Evolutionary conservation across 805 yeast genomes (phyloP).

Genomic region (Blastobotrys robertii): DNA sequence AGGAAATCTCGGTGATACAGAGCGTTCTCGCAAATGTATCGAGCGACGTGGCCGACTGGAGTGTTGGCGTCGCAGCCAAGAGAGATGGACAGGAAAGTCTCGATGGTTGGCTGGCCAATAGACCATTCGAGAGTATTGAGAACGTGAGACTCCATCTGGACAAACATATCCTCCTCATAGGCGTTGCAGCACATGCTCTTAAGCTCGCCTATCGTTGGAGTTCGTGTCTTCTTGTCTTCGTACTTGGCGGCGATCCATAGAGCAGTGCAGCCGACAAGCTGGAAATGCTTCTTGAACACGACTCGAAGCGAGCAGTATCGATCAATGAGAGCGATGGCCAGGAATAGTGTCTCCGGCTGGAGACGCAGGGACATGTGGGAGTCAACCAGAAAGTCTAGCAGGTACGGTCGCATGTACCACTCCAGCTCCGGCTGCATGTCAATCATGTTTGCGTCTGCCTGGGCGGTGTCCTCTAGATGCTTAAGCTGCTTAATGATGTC

Average conservation of each 20-base stretch:
- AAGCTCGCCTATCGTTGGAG: conserved; percentile 66
- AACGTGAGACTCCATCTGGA: conserved; percentile 73
- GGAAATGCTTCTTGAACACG: conserved; percentile 77
- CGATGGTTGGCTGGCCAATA: conserved; percentile 51
- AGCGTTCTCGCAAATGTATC: conserved; percentile 31
- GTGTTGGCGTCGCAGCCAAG: conserved; percentile 13
- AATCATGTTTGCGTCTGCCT: conserved; percentile 44
- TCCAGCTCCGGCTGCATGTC: conserved; percentile 83
- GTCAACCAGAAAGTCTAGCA: conserved; percentile 74
- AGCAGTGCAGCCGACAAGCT: conserved; percentile 83
- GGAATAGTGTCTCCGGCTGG: conserved; percentile 59
- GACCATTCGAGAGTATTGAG: conserved; percentile 64
- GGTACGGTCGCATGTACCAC: conserved; percentile 58
- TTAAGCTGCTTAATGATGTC: conserved; percentile 30
- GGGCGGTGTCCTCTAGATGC: conserved; percentile 21
- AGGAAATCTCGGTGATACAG: conserved; percentile 27
- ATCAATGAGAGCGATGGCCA: conserved; percentile 68
- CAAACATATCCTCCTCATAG: conserved; percentile 51
- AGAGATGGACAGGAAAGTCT: conserved; percentile 32
- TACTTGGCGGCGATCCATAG: conserved; percentile 87
- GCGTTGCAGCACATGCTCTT: conserved; percentile 60
- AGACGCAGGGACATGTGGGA: conserved; percentile 47
- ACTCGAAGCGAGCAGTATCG: conserved; percentile 85
- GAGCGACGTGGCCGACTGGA: conserved; percentile 22
- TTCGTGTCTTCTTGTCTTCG: conserved; percentile 62